Conservation (phyloP, 176 grass and related monocot species). For the Aegilops sharonensis region DNA sequence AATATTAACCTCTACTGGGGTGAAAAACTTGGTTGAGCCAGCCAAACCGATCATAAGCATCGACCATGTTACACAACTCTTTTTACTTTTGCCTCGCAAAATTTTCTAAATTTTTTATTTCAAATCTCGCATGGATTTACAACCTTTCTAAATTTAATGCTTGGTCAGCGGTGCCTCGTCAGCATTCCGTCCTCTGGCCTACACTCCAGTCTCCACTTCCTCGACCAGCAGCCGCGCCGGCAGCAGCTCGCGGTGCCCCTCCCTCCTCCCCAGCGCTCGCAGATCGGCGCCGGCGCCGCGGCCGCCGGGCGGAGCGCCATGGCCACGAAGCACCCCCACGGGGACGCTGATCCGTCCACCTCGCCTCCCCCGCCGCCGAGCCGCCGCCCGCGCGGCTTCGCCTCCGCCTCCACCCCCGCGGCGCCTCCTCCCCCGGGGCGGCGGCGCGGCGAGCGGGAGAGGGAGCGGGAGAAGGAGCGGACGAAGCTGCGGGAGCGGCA, state of each 20-base stretch:
- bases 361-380: conserved; percentile 42
- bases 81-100: too few relatives aligned
- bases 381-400: conserved; percentile 66
- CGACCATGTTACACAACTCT: too few relatives aligned
- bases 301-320: background rate
- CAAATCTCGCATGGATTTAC: too few relatives aligned
- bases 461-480: conserved; percentile 87
- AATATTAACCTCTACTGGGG: too few relatives aligned
- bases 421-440: conserved; percentile 5
- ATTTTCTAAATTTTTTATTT: too few relatives aligned
- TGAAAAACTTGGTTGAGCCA: too few relatives aligned
- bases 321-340: conserved; percentile 29
- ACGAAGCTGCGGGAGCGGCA: conserved; percentile 94
- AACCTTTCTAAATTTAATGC: background rate
- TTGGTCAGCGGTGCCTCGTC: background rate
- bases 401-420: background rate
- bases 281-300: conserved; percentile 39
- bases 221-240: background rate
- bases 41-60: too few relatives aligned
- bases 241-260: background rate
- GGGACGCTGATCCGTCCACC: conserved; percentile 12
- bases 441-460: conserved; percentile 58
- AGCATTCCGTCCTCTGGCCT: background rate
- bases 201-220: background rate
- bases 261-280: background rate